These are phyloP conservation scores for Hypoxylon sp. DNA, from an alignment of 2,329 filamentous ascomycete species.

Conservation along the genomic window DNA sequence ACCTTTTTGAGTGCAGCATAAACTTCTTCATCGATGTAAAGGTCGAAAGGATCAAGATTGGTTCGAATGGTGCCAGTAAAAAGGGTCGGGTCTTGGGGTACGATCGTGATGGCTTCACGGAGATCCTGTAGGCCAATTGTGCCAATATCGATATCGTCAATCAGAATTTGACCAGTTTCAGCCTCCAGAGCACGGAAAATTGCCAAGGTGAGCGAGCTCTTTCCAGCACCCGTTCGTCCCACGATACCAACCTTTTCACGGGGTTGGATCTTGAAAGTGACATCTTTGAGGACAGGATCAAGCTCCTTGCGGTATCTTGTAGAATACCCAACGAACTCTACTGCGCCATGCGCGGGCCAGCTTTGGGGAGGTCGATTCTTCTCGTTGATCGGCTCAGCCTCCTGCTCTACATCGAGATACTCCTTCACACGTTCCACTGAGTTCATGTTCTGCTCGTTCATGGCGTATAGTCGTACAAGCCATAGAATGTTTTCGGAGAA, in stretches of 20 bases:
- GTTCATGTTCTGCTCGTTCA: constrained; percentile 99
- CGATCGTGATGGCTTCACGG: constrained; percentile 93
- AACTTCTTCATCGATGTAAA: constrained; percentile 90
- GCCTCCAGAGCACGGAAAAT: constrained; percentile 94
- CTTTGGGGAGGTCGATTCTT: constrained; percentile 78
- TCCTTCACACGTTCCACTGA: constrained; percentile 97
- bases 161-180: constrained; percentile 85
- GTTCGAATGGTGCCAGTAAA: constrained; percentile 91
- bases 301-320: constrained; percentile 89
- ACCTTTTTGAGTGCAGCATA: constrained; percentile 87
- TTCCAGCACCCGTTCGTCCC: constrained; percentile 92
- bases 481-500: constrained; percentile 98
- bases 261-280: constrained; percentile 86
- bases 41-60: constrained; percentile 91
- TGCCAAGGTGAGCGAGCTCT: constrained; percentile 92
- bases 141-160: constrained; percentile 91
- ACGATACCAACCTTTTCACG: constrained; percentile 96
- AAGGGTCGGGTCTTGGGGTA: constrained; percentile 94
- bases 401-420: constrained; percentile 95
- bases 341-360: constrained; percentile 86
- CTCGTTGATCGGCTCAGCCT: constrained; percentile 80
- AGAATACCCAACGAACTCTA: constrained; percentile 89
- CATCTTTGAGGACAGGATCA: constrained; percentile 82
- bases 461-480: constrained; percentile 92
- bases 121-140: constrained; percentile 91